Evolutionary conservation across 192 early-diverging fungal genomes (phyloP).

Genomic region (Kickxella alabastrina): DNA sequence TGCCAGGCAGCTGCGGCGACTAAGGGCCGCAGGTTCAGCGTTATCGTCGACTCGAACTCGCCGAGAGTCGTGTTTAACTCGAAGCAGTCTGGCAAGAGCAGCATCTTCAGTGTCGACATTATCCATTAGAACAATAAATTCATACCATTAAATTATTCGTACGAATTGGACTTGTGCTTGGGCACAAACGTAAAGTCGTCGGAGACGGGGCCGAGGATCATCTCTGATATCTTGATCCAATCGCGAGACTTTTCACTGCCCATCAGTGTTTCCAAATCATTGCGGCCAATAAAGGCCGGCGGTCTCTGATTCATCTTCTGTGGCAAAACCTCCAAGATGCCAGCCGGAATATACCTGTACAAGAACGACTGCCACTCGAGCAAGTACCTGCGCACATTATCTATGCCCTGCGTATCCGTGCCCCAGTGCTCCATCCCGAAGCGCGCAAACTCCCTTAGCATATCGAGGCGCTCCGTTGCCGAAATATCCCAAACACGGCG

Average conservation of each 20-base stretch:
- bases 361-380: constrained; percentile 77
- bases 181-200: constrained; percentile 85
- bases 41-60: constrained; percentile 27
- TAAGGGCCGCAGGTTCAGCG: constrained; percentile 11
- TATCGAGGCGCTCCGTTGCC: constrained; percentile 83
- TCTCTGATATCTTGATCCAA: constrained; percentile 93
- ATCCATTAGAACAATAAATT: constrained; percentile 12
- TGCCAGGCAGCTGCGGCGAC: constrained; percentile 15
- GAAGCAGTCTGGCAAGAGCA: constrained; percentile 8
- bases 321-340: constrained; percentile 87
- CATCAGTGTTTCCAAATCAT: constrained; percentile 94
- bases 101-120: constrained; percentile 17
- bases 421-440: constrained; percentile 98
- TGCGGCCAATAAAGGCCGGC: constrained; percentile 75
- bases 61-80: constrained; percentile 22
- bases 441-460: constrained; percentile 73
- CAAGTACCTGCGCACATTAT: constrained; percentile 73
- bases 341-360: constrained; percentile 83
- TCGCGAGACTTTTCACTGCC: constrained; percentile 70
- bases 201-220: constrained; percentile 85
- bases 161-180: constrained; percentile 91
- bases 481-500: constrained; percentile 88
- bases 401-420: constrained; percentile 81
- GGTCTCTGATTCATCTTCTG: constrained; percentile 91
- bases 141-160: constrained; percentile 26